Evolutionary conservation across 176 grass and related monocot genomes (phyloP).

Genomic region (Triticum urartu): DNA sequence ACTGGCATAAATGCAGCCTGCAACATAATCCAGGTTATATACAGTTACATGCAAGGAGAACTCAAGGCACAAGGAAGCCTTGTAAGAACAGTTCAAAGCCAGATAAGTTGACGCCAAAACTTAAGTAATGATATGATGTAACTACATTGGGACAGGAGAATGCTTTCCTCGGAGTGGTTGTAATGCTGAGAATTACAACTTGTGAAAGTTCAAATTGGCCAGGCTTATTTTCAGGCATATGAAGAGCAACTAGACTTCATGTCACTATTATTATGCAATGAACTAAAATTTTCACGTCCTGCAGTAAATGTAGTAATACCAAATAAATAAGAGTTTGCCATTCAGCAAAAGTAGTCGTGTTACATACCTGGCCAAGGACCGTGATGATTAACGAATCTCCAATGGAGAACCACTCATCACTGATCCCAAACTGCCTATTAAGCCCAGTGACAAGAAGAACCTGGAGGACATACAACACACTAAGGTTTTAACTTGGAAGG

Average conservation of each 20-base stretch:
- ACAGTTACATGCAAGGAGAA: slow-evolving; percentile 22
- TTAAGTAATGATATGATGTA: not conserved
- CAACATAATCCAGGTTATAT: slow-evolving; percentile 27
- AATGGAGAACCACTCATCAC: slow-evolving; percentile 96
- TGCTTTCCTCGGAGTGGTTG: slow-evolving; percentile 11
- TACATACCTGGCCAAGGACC: slow-evolving; percentile 83
- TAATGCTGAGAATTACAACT: not conserved
- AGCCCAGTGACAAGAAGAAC: slow-evolving; percentile 86
- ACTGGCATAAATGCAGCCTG: slow-evolving; percentile 99
- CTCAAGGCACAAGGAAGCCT: not conserved
- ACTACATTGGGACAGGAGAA: not conserved
- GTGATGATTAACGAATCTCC: slow-evolving; percentile 98
- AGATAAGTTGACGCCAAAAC: slow-evolving; percentile 28
- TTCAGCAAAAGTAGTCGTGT: not conserved
- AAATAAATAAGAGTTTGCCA: slow-evolving; percentile 2
- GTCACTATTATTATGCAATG: not conserved
- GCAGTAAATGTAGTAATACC: slow-evolving; percentile 5
- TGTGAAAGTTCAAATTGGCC: not conserved
- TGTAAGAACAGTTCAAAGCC: slow-evolving; percentile 5
- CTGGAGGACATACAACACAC: slow-evolving; percentile 39
- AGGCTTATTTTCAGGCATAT: not conserved
- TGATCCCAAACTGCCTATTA: slow-evolving; percentile 87
- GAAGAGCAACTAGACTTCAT: not conserved
- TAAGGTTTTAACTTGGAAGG: slow-evolving; percentile 24
- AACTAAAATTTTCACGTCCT: not conserved